Conservation (phyloP, 352 stramenopile genomes). For the Pythium folliculosum region DNA sequence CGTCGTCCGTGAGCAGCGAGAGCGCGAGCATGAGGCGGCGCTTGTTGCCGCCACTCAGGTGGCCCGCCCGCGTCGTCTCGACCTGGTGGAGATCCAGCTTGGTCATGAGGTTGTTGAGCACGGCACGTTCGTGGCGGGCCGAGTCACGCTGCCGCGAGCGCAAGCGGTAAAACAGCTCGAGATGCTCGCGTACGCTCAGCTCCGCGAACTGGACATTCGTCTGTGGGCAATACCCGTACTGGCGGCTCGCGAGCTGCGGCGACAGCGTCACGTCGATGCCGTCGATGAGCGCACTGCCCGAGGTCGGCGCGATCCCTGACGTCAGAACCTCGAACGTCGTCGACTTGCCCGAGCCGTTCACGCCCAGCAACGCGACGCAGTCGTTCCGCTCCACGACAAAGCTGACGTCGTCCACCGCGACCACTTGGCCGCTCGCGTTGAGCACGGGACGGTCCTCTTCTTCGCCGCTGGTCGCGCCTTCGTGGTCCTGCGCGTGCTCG, state of each 20-base stretch:
- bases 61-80: constrained; percentile 45
- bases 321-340: constrained; percentile 97
- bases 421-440: constrained; percentile 56
- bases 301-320: constrained; percentile 81
- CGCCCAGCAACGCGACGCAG: constrained; percentile 91
- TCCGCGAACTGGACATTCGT: constrained; percentile 76
- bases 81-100: constrained; percentile 69
- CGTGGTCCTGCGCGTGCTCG: background rate
- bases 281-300: constrained; percentile 58
- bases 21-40: constrained; percentile 78
- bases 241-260: constrained; percentile 49
- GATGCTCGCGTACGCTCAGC: constrained; percentile 72
- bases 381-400: constrained; percentile 87
- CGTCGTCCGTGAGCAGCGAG: constrained; percentile 64
- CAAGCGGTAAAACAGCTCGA: constrained; percentile 70
- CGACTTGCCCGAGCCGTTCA: constrained; percentile 96
- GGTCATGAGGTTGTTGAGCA: constrained; percentile 48
- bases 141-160: constrained; percentile 35
- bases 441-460: constrained; percentile 26
- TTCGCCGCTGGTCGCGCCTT: background rate
- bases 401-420: constrained; percentile 74
- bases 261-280: constrained; percentile 56
- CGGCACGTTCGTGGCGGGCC: constrained; percentile 29
- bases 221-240: constrained; percentile 83
- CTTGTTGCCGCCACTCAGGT: constrained; percentile 86